phyloP scores from a whole-genome alignment of 257 asterid genomes.

The Jacaranda mimosifolia region DNA sequence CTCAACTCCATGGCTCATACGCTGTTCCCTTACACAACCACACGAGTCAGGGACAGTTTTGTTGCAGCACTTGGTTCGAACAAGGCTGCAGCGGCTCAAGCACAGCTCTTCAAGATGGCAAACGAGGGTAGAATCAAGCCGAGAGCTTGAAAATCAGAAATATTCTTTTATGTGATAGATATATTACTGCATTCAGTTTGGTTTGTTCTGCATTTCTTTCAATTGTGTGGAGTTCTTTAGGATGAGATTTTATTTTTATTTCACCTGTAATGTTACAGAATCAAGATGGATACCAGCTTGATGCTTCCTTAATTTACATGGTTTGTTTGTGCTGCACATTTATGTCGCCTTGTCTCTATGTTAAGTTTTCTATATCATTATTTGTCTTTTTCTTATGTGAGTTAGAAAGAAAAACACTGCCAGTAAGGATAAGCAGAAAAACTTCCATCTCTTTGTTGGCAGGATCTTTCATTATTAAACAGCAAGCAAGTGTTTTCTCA shows the following conservation, averaged over 20 bases:
- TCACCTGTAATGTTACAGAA: slow-evolving; percentile 5
- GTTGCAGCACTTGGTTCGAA: slow-evolving; percentile 65
- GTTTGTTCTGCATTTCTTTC: slow-evolving; percentile 22
- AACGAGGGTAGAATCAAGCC: slow-evolving; percentile 60
- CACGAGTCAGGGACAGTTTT: slow-evolving; percentile 71
- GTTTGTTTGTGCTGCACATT: not conserved
- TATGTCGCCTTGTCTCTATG: not conserved
- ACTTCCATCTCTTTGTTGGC: too few relatives aligned
- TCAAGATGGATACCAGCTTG: not conserved
- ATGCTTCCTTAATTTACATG: not conserved
- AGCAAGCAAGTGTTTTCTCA: too few relatives aligned
- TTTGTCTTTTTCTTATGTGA: not conserved
- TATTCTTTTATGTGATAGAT: not conserved
- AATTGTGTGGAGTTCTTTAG: slow-evolving; percentile 14
- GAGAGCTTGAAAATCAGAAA: slow-evolving; percentile 1
- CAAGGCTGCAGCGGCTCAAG: slow-evolving; percentile 83
- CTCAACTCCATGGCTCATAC: slow-evolving; percentile 74
- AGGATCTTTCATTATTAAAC: too few relatives aligned
- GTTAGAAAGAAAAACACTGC: too few relatives aligned
- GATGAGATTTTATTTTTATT: not conserved
- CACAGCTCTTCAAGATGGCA: slow-evolving; percentile 73
- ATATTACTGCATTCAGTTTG: not conserved
- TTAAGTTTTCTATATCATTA: not conserved
- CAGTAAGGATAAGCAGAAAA: too few relatives aligned
- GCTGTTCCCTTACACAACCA: slow-evolving; percentile 66